Evolutionary conservation across 2,329 filamentous ascomycete genomes (phyloP), one percentile per base, ranked within the genome.

Genomic region (Alternaria sp.): DNA sequence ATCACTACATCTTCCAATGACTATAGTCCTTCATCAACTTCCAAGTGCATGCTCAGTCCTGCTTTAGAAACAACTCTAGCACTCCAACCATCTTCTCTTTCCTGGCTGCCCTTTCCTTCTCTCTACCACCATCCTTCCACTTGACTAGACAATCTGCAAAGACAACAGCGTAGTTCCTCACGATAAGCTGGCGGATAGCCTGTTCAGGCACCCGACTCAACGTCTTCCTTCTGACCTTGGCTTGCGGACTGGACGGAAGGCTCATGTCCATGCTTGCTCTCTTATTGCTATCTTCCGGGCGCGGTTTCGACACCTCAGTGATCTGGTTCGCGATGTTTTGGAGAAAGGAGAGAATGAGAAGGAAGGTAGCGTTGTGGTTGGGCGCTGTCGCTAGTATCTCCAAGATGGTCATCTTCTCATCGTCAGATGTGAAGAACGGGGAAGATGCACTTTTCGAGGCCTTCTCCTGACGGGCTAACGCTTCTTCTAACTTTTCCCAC

Each of bases 351-450:
- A 91, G 93, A 15, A 97, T 82, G 68, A 97, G 94, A 3, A 97
- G 92, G 74, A 97, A 97, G 0, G 92, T 91, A 59, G 97, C 94
- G 75, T 93, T 96, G 80, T 97, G 91, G 54, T 90, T 90, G 0
- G 93, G 76, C 2, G 75, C 92, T 0, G 88, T 86, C 2, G 87
- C 83, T 3, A 97, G 85, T 3, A 90, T 86, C 69, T 97, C 94
- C 6, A 97, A 87, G 2, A 96, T 81, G 76, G 83, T 84, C 43
- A 84, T 84, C 65, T 87, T 86, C 47, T 86, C 83, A 49, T 90
- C 88, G 60, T 90, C 88, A 10, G 82, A 58, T 8, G 49, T 37
- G 30, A 37, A 37, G 14, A 37, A 30, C 1, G 37, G 49, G 23
- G 65, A 57, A 12, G 71, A 74, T 21, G 82, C 79, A 3, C 77